A percentile compares a stretch with the other conserved stretches of the same genome.
phyloP scores from a whole-genome alignment of 805 yeast genomes.

The Starmerella geochares region DNA sequence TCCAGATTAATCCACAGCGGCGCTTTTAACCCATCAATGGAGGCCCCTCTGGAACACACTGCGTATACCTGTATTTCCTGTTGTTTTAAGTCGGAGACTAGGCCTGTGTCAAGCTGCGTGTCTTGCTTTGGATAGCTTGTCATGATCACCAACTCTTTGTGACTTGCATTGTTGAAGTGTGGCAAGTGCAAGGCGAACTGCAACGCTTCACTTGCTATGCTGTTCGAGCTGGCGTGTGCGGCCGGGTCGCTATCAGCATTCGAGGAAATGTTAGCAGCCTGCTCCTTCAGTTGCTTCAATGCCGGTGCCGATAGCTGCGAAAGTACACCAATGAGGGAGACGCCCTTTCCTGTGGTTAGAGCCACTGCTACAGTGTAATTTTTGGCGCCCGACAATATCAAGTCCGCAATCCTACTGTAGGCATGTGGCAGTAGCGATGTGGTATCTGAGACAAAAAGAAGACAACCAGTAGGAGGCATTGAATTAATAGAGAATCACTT shows the following conservation, averaged over 20 bases:
- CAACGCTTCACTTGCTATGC: not conserved
- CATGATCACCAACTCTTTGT: not conserved
- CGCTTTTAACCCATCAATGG: not conserved
- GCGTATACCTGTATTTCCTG: not conserved
- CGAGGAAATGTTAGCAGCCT: not conserved
- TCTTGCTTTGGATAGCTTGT: not conserved
- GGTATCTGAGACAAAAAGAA: not conserved
- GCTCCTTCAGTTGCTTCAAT: not conserved
- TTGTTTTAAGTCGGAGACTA: not conserved
- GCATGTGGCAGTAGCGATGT: not conserved
- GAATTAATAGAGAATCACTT: not conserved
- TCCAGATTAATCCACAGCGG: not conserved
- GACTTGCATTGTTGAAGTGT: not conserved
- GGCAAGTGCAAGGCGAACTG: conserved; percentile 1
- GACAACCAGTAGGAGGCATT: not conserved
- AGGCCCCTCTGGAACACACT: not conserved
- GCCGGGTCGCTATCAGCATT: not conserved
- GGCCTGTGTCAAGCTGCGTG: not conserved
- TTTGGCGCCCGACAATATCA: not conserved
- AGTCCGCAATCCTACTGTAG: not conserved
- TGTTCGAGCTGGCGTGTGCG: not conserved
- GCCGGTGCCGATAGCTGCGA: not conserved
- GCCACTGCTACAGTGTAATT: conserved; percentile 2
- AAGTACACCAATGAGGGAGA: not conserved
- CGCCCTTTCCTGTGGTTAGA: not conserved